Conservation (phyloP, 225 moss, liverwort and hornwort genomes). For the Ulota crispa region DNA sequence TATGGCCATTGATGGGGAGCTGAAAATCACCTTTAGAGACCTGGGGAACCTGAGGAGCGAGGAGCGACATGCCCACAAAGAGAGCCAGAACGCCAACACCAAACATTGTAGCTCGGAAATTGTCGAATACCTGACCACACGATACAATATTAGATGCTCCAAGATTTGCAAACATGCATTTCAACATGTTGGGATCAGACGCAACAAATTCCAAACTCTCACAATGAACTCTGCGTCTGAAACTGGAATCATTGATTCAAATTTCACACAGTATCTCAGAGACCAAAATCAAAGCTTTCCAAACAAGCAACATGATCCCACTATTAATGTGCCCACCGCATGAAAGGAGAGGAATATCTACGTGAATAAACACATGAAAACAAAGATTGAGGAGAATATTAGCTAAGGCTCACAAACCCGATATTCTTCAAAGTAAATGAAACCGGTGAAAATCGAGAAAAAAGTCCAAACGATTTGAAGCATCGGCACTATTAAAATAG, state of each 20-base stretch:
- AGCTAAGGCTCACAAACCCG: constrained; percentile 53
- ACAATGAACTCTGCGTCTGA: neutral
- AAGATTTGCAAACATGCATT: neutral
- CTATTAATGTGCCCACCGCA: neutral
- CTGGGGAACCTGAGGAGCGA: constrained; percentile 74
- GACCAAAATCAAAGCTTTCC: neutral
- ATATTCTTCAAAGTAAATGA: constrained; percentile 98
- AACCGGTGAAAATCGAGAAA: constrained; percentile 97
- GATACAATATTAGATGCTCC: constrained; percentile 5
- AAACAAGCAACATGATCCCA: neutral
- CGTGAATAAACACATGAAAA: neutral
- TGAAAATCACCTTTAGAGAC: constrained; percentile 75
- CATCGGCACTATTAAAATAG: constrained; percentile 99
- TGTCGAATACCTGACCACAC: constrained; percentile 76
- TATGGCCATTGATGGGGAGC: constrained; percentile 44
- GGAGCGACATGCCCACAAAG: constrained; percentile 94
- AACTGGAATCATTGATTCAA: neutral
- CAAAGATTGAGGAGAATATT: constrained; percentile 7
- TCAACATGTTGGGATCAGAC: neutral
- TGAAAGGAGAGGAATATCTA: neutral
- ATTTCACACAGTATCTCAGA: neutral
- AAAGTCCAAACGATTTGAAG: constrained; percentile 99
- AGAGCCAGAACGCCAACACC: constrained; percentile 81
- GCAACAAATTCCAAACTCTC: neutral
- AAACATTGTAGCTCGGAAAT: constrained; percentile 87